Base-by-base conservation (phyloP, 768 basidiomycete species). In the Naematelia aurantialba region DNA sequence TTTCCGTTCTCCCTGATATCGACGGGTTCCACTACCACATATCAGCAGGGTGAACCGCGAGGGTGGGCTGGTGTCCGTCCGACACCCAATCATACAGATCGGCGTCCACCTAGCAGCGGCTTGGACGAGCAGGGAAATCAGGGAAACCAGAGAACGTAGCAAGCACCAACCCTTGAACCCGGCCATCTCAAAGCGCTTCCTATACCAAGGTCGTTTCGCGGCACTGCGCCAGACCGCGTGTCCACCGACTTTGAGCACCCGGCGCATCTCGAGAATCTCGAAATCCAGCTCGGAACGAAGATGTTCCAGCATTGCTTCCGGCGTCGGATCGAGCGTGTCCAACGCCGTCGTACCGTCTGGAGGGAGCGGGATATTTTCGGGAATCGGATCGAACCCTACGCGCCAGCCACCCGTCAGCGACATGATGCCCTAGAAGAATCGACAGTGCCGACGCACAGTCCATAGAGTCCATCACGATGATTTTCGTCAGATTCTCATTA, bases 391-490 rank as follows among this genome's bases (percentile, higher is more conserved):
- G 61, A 76, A 69, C 70, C 68, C 54, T 76, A 51, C 45, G 11
- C 13, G 10, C 5, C 3, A 17, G 31, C 53, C 39, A 51, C 8
- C 34, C 34, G 34, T 39, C 34, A 39, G 34, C 17, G 17, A 8
- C 8, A 39, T 17, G 8, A 39, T 39, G 45, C 42, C 2, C 19
- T 17, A 17, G 17, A 39, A 39, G 17, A 17, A 39, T 39, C 34
- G 17, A 39, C 34, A 8, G 22, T 26, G 26, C 25, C 3, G 24
- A 71, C 73, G 58, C 26, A 73, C 50, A 87, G 47, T 77, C 77
- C 63, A 78, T 79, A 50, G 85, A 84, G 72, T 88, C 87, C 87
- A 88, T 88, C 57, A 87, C 79, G 26, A 87, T 81, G 11, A 83
- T 82, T 25, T 85, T 82, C 30, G 85, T 87, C 46, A 87, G 78